These are phyloP conservation scores for Cercospora sesami DNA, from an alignment of 2,329 filamentous ascomycete genomes.

Conservation along the genomic window DNA sequence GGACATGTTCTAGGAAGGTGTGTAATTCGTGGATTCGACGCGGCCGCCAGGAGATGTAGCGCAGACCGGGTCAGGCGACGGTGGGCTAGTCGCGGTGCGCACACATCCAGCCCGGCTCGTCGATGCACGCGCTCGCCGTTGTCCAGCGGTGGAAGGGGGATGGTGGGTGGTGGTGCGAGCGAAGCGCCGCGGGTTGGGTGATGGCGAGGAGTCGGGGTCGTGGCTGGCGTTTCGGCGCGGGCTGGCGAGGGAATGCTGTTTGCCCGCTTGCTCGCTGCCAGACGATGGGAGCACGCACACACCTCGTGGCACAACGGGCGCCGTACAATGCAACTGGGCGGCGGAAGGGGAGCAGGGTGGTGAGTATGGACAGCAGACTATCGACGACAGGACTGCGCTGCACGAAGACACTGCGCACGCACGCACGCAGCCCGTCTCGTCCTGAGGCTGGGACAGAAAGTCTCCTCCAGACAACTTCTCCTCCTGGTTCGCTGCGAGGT, in stretches of 20 bases:
- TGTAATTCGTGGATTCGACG: not conserved
- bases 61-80: constrained; percentile 15
- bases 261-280: not conserved
- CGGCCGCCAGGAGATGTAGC: constrained; percentile 13
- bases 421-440: not conserved
- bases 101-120: constrained; percentile 12
- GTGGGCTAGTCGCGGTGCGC: constrained; percentile 5
- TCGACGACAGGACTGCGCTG: not conserved
- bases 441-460: constrained; percentile 5
- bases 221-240: constrained; percentile 2
- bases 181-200: constrained; percentile 1
- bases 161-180: not conserved
- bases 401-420: not conserved
- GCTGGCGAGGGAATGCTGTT: constrained; percentile 7
- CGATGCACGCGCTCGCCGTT: not conserved
- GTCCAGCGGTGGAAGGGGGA: not conserved
- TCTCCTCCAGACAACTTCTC: constrained; percentile 5
- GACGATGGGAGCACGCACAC: not conserved
- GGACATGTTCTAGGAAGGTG: constrained; percentile 42
- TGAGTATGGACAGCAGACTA: not conserved
- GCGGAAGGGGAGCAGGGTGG: not conserved
- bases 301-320: constrained; percentile 2
- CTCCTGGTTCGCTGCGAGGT: constrained; percentile 6
- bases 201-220: constrained; percentile 7
- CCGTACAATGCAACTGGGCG: not conserved